Evolutionary conservation across 371 early-diverging fungal species (phyloP), one percentile per base, ranked within the genome.

Genomic region (Rhizopus microsporus): DNA sequence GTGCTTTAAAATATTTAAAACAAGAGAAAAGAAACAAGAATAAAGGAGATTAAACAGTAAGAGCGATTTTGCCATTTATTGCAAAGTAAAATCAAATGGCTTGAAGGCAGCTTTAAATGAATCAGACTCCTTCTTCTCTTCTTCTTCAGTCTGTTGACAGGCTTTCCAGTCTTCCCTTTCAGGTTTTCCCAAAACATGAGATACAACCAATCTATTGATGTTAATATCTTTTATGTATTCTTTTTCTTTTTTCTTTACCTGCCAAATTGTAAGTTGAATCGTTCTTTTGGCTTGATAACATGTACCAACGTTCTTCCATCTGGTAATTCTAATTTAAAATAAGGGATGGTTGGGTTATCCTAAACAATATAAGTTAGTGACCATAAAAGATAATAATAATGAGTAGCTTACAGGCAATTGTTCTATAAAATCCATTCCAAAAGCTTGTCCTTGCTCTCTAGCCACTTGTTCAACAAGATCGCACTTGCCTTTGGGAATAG

Each of bases 161-260:
- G 70, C 68, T 63, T 87, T 88, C 94, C 94, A 94, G 54, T 88
- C 81, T 34, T 75, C 83, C 40, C 90, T 74, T 13, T 88, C 84
- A 13, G 88, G 85, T 2, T 50, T 63, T 0, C 80, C 88, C 29
- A 93, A 56, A 3, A 83, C 72, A 17, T 77, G 71, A 3, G 90
- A 85, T 23, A 89, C 59, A 2, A 87, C 80, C 31, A 70, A 63
- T 65, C 93, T 86, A 55, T 29, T 51, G 13, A 37, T 39, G 45
- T 32, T 23, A 45, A 42, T 54, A 16, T 49, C 32, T 38, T 51
- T 35, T 37, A 23, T 29, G 12, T n/a, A 52, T 16, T 29, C 30
- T 54, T 39, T 35, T 13, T 13, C 3, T 53, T 8, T 40, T 23
- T 34, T 16, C 12, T 42, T 62, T 64, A 82, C 84, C 88, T 69